Percentiles rank a stretch among this genome's conserved stretches.
These are phyloP conservation scores for Hyphopichia fennica DNA, from an alignment of 1,139 yeast genomes.

Conservation along the genomic window DNA sequence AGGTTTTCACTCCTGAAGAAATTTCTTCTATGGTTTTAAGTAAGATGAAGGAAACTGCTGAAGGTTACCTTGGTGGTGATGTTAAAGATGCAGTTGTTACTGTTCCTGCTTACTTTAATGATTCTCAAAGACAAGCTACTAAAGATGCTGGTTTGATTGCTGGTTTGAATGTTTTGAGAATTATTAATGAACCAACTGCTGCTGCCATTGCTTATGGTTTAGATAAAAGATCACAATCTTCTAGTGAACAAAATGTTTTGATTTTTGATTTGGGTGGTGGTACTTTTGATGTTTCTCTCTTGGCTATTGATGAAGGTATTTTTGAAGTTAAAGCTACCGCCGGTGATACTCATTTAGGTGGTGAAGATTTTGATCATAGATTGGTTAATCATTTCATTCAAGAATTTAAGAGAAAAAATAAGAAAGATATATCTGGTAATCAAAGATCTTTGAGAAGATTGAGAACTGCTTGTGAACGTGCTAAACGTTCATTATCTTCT, in stretches of 20 bases:
- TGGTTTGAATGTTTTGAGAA: slow-evolving; percentile 59
- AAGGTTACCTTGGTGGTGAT: slow-evolving; percentile 57
- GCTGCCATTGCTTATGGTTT: slow-evolving; percentile 66
- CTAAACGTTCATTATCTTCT: slow-evolving; percentile 42
- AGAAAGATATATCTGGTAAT: slow-evolving; percentile 37
- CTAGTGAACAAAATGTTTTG: slow-evolving; percentile 73
- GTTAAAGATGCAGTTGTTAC: slow-evolving; percentile 75
- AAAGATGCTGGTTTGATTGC: slow-evolving; percentile 65
- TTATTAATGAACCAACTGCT: slow-evolving; percentile 63
- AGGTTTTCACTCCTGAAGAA: slow-evolving; percentile 65
- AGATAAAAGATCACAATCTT: slow-evolving; percentile 65
- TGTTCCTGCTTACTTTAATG: slow-evolving; percentile 64
- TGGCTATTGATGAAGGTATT: slow-evolving; percentile 93
- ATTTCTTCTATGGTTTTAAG: slow-evolving; percentile 64
- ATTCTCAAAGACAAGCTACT: slow-evolving; percentile 64
- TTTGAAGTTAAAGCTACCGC: slow-evolving; percentile 97
- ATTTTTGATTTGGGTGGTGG: slow-evolving; percentile 98
- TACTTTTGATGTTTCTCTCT: slow-evolving; percentile 93
- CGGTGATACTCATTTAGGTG: slow-evolving; percentile 98
- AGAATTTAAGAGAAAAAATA: slow-evolving; percentile 42
- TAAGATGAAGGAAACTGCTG: slow-evolving; percentile 71
- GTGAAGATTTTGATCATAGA: slow-evolving; percentile 60
- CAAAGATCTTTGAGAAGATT: slow-evolving; percentile 42
- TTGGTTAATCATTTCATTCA: slow-evolving; percentile 36
- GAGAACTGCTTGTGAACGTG: slow-evolving; percentile 44